A percentile compares a stretch with the other conserved stretches of the same genome.
These are phyloP conservation scores for Glebionis coronaria DNA, from an alignment of 129 eudicot genomes.

Conservation along the genomic window DNA sequence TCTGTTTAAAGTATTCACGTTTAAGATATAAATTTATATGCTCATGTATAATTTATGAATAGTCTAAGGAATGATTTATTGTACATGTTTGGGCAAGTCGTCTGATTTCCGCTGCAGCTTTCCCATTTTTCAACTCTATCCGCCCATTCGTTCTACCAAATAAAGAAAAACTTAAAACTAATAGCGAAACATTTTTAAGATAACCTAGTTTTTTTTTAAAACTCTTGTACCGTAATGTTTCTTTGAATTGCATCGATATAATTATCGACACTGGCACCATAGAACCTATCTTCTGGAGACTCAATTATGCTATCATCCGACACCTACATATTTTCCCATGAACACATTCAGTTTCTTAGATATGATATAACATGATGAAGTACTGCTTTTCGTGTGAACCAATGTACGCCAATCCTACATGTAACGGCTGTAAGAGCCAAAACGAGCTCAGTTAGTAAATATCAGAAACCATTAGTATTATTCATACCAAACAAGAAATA, in stretches of 20 bases:
- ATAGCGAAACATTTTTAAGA: no score
- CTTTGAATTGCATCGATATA: conserved; percentile 56
- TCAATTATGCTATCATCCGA: conserved; percentile 88
- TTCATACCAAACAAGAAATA: neutral
- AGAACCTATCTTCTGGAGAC: conserved; percentile 65
- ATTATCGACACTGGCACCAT: conserved; percentile 42
- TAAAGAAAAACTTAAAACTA: neutral
- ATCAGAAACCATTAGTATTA: neutral
- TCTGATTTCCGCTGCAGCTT: conserved; percentile 44
- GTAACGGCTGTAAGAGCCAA: conserved; percentile 61
- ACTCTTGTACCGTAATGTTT: conserved; percentile 34
- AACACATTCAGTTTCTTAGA: neutral
- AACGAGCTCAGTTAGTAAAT: neutral
- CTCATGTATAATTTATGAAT: neutral
- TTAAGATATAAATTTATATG: neutral
- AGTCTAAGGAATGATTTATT: conserved; percentile 10
- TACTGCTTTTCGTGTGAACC: conserved; percentile 79
- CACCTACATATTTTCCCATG: conserved; percentile 35
- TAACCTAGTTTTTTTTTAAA: neutral
- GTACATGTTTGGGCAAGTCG: conserved; percentile 77
- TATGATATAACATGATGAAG: conserved; percentile 63
- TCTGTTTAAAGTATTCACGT: conserved; percentile 38
- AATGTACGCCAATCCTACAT: conserved; percentile 80
- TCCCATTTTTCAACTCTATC: conserved; percentile 70
- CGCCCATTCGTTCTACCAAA: conserved; percentile 63